Conservation (phyloP, 2,329 filamentous ascomycete species). For the Neurospora sp. region DNA sequence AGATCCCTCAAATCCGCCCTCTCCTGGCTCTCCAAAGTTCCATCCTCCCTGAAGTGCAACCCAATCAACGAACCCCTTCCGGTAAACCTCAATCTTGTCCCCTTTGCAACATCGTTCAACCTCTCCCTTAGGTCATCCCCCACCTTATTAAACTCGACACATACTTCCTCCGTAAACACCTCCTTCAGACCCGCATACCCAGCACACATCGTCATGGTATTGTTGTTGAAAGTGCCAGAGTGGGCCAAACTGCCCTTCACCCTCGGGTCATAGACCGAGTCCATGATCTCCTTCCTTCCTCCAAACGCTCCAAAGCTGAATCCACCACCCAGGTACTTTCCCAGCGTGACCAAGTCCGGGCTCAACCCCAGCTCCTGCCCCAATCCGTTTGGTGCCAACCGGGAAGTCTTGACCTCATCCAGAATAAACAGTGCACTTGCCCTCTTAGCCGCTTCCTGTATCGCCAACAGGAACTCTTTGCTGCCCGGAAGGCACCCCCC, state of each 20-base stretch:
- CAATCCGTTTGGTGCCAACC: constrained; percentile 43
- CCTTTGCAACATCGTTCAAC: constrained; percentile 10
- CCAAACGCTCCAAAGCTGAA: constrained; percentile 51
- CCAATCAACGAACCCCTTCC: constrained; percentile 18
- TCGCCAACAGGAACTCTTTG: constrained; percentile 38
- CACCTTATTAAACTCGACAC: constrained; percentile 16
- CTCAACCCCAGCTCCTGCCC: constrained; percentile 31
- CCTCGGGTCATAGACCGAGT: constrained; percentile 36
- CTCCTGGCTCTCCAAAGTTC: constrained; percentile 21
- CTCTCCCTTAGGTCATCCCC: constrained; percentile 18
- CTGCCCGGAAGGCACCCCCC: constrained; percentile 47
- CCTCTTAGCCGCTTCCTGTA: constrained; percentile 35
- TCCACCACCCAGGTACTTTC: constrained; percentile 50
- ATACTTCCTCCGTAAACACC: constrained; percentile 21
- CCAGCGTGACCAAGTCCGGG: constrained; percentile 47
- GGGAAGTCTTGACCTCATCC: constrained; percentile 64
- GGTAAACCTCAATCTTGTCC: constrained; percentile 19
- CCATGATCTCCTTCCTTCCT: constrained; percentile 40
- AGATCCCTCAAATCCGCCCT: constrained; percentile 27
- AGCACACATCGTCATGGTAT: constrained; percentile 40
- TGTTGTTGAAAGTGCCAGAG: constrained; percentile 56
- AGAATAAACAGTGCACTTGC: constrained; percentile 52
- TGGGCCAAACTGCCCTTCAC: constrained; percentile 32
- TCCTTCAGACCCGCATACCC: constrained; percentile 27
- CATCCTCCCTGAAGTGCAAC: constrained; percentile 21